Percentiles rank a stretch among this genome's conserved stretches.
phyloP scores from a whole-genome alignment of 225 moss, liverwort and hornwort genomes.

The Bryum argenteum region DNA sequence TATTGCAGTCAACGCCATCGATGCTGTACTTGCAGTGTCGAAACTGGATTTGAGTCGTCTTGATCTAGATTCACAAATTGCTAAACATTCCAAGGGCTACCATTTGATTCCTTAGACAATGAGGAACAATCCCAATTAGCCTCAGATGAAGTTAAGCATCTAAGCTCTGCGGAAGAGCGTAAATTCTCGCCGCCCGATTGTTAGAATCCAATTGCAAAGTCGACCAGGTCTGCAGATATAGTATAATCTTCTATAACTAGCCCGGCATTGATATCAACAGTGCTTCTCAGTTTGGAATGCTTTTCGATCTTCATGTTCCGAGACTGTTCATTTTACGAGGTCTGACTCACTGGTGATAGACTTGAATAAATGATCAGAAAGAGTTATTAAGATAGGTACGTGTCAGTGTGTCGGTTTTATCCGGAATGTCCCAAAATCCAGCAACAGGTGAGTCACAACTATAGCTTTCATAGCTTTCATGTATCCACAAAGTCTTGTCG shows the following conservation, averaged over 20 bases:
- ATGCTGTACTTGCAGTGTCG: background rate
- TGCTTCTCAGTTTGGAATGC: background rate
- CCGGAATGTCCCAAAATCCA: too few species aligned
- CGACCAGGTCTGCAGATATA: background rate
- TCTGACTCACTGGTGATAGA: constrained; percentile 4
- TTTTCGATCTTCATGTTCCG: constrained; percentile 8
- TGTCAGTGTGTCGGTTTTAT: constrained; percentile 7
- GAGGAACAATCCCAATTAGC: background rate
- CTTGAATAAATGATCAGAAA: background rate
- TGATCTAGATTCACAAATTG: background rate
- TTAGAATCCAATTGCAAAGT: background rate
- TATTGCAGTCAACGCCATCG: too few species aligned
- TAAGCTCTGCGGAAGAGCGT: background rate
- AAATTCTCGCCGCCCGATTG: background rate
- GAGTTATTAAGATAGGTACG: background rate
- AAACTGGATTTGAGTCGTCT: background rate
- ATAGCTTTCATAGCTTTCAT: too few species aligned
- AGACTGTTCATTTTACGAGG: constrained; percentile 1
- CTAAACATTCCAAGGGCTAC: background rate
- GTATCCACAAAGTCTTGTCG: too few species aligned
- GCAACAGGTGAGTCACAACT: too few species aligned
- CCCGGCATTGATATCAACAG: background rate
- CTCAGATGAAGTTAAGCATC: background rate
- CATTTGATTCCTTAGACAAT: background rate
- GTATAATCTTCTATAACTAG: background rate